phyloP scores from a whole-genome alignment of 129 eudicot genomes.

The Glebionis coronaria region DNA sequence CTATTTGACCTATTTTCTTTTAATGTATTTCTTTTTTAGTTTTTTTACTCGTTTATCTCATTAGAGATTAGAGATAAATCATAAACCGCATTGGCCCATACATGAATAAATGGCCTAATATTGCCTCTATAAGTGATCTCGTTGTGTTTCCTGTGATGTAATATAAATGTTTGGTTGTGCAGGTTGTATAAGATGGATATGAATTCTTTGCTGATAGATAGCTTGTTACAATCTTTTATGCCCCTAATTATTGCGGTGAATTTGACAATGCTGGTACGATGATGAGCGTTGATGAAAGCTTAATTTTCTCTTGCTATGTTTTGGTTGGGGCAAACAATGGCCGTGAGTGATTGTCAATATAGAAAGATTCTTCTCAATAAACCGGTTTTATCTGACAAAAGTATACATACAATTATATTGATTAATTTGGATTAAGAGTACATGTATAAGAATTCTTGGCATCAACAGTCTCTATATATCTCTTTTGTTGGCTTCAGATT shows the following conservation, averaged over 20 bases:
- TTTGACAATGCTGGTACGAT: slow-evolving; percentile 86
- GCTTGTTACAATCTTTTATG: slow-evolving; percentile 74
- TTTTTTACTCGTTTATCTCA: neutral
- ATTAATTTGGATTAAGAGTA: no score
- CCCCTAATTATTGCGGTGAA: slow-evolving; percentile 82
- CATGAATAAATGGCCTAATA: neutral
- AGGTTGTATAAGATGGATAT: slow-evolving; percentile 91
- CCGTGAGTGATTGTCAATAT: no score
- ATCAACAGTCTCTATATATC: no score
- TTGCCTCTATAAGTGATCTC: no score
- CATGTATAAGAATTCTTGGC: no score
- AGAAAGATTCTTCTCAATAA: no score
- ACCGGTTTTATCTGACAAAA: no score
- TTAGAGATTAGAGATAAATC: neutral
- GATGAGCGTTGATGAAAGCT: slow-evolving; percentile 84
- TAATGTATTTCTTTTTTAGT: neutral
- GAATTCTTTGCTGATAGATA: slow-evolving; percentile 80
- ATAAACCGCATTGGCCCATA: neutral
- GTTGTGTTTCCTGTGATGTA: neutral
- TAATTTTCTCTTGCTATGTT: slow-evolving; percentile 83
- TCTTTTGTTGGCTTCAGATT: no score
- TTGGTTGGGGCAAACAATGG: no score
- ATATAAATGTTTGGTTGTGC: neutral
- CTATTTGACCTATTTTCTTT: neutral
- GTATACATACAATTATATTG: no score